Evolutionary conservation across 1,284 basidiomycete genomes (phyloP), one percentile per base, ranked within the genome.

Genomic region (Sporisorium iseilematis-ciliati): DNA sequence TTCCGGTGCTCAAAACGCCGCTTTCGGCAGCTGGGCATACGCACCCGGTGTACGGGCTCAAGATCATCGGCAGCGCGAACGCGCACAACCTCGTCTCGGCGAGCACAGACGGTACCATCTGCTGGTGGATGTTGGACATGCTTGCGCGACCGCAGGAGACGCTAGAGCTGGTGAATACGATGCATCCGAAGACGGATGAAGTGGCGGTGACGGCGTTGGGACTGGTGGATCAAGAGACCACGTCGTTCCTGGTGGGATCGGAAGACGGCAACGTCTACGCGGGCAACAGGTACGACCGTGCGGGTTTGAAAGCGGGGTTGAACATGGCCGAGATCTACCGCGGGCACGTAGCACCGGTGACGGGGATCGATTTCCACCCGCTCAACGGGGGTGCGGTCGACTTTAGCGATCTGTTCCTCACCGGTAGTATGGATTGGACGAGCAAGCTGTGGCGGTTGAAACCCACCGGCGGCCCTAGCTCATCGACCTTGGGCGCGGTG

Each of bases 51-150:
- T 99, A 99, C 87, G 92, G 92, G 0, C 94, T 99, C 90, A 91
- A 93, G 79, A 93, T 97, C 90, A 93, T 98, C 23, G 97, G 97
- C 11, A 97, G 95, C 4, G 95, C 97, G 84, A 97, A 99, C 84
- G 97, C 97, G 5, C 95, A 98, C 86, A 97, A 96, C 82, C 87
- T 99, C 60, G 93, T 99, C 64, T 94, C 94, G 18, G 94, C 93
- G 74, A 95, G 93, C 75, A 97, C 95, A 2, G 97, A 99, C 84
- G 97, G 97, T 0, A 92, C 92, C 23, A 93, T 99, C 4, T 99
- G 97, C 86, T 93, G 92, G 82, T 99, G 97, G 97, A 88, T 96
- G 41, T 92, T 97, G 3, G 97, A 99, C 87, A 97, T 99, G 95
- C 90, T 99, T 35, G 94, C 95, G 2, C 92, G 95, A 82, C 97